Evolutionary conservation across 108 stramenopile species (phyloP), one percentile per base, ranked within the genome.

Genomic region (Cyclotella cryptica): DNA sequence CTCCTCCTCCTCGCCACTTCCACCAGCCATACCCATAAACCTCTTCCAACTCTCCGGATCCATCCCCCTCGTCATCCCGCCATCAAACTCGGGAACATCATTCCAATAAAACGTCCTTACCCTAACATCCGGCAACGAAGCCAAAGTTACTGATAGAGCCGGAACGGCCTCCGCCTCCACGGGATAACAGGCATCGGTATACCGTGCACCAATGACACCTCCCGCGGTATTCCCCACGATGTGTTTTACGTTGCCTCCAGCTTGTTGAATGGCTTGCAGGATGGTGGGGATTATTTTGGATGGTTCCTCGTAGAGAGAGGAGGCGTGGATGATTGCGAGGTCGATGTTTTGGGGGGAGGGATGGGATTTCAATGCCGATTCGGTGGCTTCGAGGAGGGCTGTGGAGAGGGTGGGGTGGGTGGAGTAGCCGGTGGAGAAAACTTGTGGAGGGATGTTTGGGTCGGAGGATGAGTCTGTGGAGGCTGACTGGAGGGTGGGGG

Each of bases 121-220:
- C 8, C 66, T 27, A 3, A 90, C 89, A 80, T 88, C 90, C 6
- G 94, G 94, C 19, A 96, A 77, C 15, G 90, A 67, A 6, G 78
- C 78, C 35, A 96, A 62, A 5, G 87, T 87, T 0, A 96, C 77
- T 9, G 78, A 77, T 1, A 96, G 83, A 10, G 85, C 89, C 17
- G 90, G 91, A 30, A 82, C 66, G 11, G 91, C 89, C 81, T 96
- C 95, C 55, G 73, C 61, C 76, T 96, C 95, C 2, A 89, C 54
- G 8, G 92, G 81, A 15, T 45, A 40, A 28, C 83, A 86, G 39
- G 72, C 75, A 0, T 28, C 46, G n/a, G 64, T 14, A 10, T 39
- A 61, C 0, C 35, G 29, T 2, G 60, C 75, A 27, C 88, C 75
- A 61, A 95, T 84, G 74, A 90, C 71, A 10, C 94, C 94, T 44